A percentile compares a stretch with the other conserved stretches of the same genome.
phyloP scores from a whole-genome alignment of 2,329 filamentous ascomycete genomes.

The Stemphylium vesicarium region DNA sequence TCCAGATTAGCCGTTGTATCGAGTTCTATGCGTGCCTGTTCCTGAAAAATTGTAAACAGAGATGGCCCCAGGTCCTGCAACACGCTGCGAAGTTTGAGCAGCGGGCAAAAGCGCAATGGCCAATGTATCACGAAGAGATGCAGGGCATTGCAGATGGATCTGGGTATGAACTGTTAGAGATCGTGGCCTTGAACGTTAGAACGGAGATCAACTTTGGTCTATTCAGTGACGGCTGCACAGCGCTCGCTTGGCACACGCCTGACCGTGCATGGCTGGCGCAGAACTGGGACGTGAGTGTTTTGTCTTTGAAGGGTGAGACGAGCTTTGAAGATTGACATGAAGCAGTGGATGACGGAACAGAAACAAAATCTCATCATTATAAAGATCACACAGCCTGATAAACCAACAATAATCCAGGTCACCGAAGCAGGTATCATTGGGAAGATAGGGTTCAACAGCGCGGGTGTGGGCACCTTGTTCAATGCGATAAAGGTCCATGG shows the following conservation, averaged over 20 bases:
- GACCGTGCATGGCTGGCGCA: constrained; percentile 57
- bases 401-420: constrained; percentile 61
- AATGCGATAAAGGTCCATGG: constrained; percentile 68
- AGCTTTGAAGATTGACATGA: neutral
- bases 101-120: constrained; percentile 53
- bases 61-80: constrained; percentile 55
- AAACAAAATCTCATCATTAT: constrained; percentile 58
- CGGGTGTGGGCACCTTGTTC: constrained; percentile 64
- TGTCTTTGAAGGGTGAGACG: neutral
- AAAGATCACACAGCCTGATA: constrained; percentile 52
- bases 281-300: constrained; percentile 61
- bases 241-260: constrained; percentile 54
- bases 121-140: constrained; percentile 54
- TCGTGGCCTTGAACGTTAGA: constrained; percentile 65
- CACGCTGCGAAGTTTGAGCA: constrained; percentile 57
- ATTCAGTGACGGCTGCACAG: constrained; percentile 65
- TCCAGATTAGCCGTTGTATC: constrained; percentile 53
- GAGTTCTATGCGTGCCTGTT: constrained; percentile 58
- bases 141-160: constrained; percentile 62
- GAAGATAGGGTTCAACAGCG: constrained; percentile 69
- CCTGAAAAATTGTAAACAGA: constrained; percentile 53
- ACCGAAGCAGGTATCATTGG: constrained; percentile 68
- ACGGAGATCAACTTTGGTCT: constrained; percentile 65
- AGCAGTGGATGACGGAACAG: constrained; percentile 59
- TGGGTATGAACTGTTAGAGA: constrained; percentile 54